phyloP scores from a whole-genome alignment of 2,329 filamentous ascomycete species.

The Pseudonectria buxi region DNA sequence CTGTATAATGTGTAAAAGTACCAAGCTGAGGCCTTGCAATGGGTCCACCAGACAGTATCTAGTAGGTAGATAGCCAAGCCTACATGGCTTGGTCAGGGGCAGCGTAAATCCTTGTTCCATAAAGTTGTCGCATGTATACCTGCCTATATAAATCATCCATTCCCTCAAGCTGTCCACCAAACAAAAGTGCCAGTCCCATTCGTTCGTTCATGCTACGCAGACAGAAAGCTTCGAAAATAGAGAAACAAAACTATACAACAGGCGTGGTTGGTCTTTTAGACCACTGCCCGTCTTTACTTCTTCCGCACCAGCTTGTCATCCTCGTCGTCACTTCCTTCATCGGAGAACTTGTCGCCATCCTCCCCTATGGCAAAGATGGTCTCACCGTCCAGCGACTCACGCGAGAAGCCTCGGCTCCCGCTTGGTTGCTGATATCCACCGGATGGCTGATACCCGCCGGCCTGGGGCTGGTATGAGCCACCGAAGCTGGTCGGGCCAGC shows the following conservation, averaged over 20 bases:
- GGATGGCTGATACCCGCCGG: conserved; percentile 4
- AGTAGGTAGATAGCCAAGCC: no score
- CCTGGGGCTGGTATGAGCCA: conserved; percentile 10
- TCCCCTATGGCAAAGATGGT: conserved; percentile 95
- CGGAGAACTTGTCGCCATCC: conserved; percentile 73
- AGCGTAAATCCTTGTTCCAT: no score
- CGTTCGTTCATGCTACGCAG: no score
- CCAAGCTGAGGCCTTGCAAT: no score
- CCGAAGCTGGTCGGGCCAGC: conserved; percentile 20
- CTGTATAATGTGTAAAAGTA: no score
- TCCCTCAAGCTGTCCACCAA: no score
- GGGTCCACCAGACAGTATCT: no score
- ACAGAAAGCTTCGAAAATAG: no score
- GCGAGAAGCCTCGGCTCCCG: conserved; percentile 33
- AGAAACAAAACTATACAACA: conserved; percentile 1
- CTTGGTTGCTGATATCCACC: conserved; percentile 13
- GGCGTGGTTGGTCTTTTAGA: background rate
- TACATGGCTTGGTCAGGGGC: no score
- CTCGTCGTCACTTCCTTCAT: conserved; percentile 53
- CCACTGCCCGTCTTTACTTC: conserved; percentile 27
- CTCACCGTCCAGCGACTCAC: conserved; percentile 68
- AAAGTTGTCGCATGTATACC: no score
- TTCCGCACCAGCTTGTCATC: conserved; percentile 49
- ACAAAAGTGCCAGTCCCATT: no score
- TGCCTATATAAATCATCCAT: no score